Percentiles rank a stretch among this genome's conserved stretches.
These are phyloP conservation scores for Cyberlindnera suaveolens DNA, from an alignment of 805 yeast genomes.

Conservation along the genomic window DNA sequence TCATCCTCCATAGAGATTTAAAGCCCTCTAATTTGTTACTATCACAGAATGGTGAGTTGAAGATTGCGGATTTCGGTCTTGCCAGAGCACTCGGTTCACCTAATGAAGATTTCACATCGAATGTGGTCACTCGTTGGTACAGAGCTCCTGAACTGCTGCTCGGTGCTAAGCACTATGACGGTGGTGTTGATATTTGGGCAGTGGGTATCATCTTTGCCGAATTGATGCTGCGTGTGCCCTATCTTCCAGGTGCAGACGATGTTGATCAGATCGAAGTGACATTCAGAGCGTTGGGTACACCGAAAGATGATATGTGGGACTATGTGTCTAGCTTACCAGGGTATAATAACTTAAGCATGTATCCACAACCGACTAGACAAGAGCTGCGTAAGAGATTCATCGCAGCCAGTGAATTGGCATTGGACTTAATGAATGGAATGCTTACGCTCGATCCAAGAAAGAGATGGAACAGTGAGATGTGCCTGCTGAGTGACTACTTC, in stretches of 20 bases:
- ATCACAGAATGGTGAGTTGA: constrained; percentile 82
- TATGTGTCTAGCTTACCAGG: constrained; percentile 74
- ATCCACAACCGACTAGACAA: constrained; percentile 76
- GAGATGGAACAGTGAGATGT: constrained; percentile 58
- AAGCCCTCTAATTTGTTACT: constrained; percentile 88
- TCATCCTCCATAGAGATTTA: constrained; percentile 84
- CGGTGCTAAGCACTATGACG: constrained; percentile 85
- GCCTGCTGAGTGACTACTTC: constrained; percentile 64
- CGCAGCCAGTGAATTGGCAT: constrained; percentile 84
- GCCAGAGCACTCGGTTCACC: constrained; percentile 82
- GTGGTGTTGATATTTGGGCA: constrained; percentile 93
- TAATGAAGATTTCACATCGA: constrained; percentile 74
- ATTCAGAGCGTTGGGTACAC: constrained; percentile 92
- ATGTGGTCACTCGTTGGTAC: constrained; percentile 97
- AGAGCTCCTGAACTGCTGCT: constrained; percentile 90
- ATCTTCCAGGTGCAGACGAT: constrained; percentile 89
- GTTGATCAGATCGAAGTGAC: constrained; percentile 89
- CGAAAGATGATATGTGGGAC: constrained; percentile 89
- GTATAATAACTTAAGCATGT: constrained; percentile 65
- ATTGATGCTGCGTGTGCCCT: constrained; percentile 90
- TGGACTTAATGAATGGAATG: constrained; percentile 69
- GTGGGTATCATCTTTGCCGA: constrained; percentile 96
- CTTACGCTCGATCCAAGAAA: constrained; percentile 72
- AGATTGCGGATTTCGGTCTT: constrained; percentile 95
- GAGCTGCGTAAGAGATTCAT: constrained; percentile 80